Evolutionary conservation across 2,329 filamentous ascomycete species (phyloP).

Genomic region (Trichoderma guizhouense): DNA sequence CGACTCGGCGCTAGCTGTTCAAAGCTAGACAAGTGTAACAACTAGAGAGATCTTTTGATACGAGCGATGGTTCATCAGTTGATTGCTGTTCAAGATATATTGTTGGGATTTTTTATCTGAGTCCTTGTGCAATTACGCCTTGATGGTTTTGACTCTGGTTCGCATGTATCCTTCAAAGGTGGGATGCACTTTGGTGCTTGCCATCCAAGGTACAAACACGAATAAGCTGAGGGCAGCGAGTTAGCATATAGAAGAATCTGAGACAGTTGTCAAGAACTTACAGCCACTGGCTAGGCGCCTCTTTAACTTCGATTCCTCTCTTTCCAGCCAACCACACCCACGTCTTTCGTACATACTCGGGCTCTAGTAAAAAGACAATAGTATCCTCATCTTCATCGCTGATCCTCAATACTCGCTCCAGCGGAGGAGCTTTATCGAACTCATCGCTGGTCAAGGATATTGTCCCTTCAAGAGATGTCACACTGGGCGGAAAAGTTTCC

Average conservation of each 20-base stretch:
- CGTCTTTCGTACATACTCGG: not conserved
- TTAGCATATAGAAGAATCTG: not conserved
- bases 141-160: not conserved
- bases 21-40: not conserved
- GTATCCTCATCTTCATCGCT: not conserved
- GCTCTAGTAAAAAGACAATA: not conserved
- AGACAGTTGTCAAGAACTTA: not conserved
- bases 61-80: not conserved
- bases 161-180: not conserved
- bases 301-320: not conserved
- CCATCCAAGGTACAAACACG: not conserved
- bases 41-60: not conserved
- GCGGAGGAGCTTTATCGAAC: not conserved
- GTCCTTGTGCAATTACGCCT: not conserved
- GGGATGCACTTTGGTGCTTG: not conserved
- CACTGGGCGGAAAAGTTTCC: not conserved
- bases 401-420: not conserved
- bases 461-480: not conserved
- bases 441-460: not conserved
- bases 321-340: not conserved
- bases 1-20: not conserved
- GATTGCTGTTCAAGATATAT: not conserved
- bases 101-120: too few species aligned
- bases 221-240: not conserved
- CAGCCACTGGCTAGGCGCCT: not conserved